A percentile compares a stretch with the other conserved stretches of the same genome.
Evolutionary conservation across 2,329 filamentous ascomycete species (phyloP).

Genomic region (Rutstroemia sp.): DNA sequence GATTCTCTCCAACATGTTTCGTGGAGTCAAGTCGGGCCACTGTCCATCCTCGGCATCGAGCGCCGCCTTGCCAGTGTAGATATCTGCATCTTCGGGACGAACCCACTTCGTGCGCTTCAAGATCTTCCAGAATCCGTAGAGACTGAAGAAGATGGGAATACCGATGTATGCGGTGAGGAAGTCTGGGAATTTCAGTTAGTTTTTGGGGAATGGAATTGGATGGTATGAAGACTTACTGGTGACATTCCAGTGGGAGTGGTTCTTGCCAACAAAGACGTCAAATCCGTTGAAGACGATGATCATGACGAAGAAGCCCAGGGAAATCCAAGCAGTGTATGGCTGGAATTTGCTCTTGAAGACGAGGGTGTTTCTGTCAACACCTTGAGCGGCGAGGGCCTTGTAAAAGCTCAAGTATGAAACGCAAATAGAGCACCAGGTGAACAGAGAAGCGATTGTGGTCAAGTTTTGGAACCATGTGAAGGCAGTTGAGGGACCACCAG

Average conservation of each 20-base stretch:
- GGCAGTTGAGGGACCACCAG: slow-evolving; percentile 38
- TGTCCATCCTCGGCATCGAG: slow-evolving; percentile 37
- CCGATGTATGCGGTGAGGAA: slow-evolving; percentile 73
- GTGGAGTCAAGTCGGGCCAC: slow-evolving; percentile 33
- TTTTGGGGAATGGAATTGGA: neutral
- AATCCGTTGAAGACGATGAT: slow-evolving; percentile 75
- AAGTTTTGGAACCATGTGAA: slow-evolving; percentile 42
- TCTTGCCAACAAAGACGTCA: slow-evolving; percentile 61
- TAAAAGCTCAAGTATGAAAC: slow-evolving; percentile 67
- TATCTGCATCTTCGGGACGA: slow-evolving; percentile 34
- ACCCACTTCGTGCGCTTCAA: slow-evolving; percentile 49
- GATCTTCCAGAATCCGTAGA: slow-evolving; percentile 68
- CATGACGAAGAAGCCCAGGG: slow-evolving; percentile 52
- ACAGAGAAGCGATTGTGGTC: slow-evolving; percentile 66
- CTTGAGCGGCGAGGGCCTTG: slow-evolving; percentile 61
- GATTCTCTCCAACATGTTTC: slow-evolving; percentile 35
- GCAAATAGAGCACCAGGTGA: slow-evolving; percentile 64
- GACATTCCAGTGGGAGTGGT: slow-evolving; percentile 50
- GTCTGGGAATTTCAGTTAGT: slow-evolving; percentile 57
- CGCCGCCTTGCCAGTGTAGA: slow-evolving; percentile 37
- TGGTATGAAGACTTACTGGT: slow-evolving; percentile 34
- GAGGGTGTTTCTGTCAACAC: slow-evolving; percentile 57
- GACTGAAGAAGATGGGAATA: slow-evolving; percentile 60
- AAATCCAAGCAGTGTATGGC: slow-evolving; percentile 63
- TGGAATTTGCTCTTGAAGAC: slow-evolving; percentile 64